These are phyloP conservation scores for Sarocladium strictum DNA, from an alignment of 2,329 filamentous ascomycete genomes.

Conservation along the genomic window DNA sequence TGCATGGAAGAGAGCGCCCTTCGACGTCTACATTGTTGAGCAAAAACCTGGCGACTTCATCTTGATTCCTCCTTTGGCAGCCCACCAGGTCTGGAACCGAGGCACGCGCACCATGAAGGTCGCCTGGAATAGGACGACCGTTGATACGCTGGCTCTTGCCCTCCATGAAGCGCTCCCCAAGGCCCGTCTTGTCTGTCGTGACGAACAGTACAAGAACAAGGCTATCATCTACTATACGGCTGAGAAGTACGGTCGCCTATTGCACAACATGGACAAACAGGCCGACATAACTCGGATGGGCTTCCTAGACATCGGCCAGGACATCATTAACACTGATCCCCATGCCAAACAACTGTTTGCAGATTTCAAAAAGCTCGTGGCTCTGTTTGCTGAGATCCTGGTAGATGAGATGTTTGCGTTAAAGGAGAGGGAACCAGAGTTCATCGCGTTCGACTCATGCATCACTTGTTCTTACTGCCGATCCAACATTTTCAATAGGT, in stretches of 20 bases:
- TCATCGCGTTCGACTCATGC: slow-evolving; percentile 78
- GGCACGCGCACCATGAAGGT: slow-evolving; percentile 96
- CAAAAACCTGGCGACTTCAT: slow-evolving; percentile 90
- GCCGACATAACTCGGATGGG: slow-evolving; percentile 38
- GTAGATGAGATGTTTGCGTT: slow-evolving; percentile 80
- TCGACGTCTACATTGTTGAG: slow-evolving; percentile 88
- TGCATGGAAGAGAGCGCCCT: slow-evolving; percentile 91
- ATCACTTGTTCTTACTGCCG: slow-evolving; percentile 95
- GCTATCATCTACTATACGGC: slow-evolving; percentile 88
- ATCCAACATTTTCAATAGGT: slow-evolving; percentile 95
- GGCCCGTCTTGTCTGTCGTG: slow-evolving; percentile 84
- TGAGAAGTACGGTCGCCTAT: slow-evolving; percentile 65
- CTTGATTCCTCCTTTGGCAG: slow-evolving; percentile 83
- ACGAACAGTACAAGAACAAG: slow-evolving; percentile 99
- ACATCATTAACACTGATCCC: slow-evolving; percentile 34
- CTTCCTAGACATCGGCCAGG: slow-evolving; percentile 41
- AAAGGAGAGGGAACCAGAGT: slow-evolving; percentile 67
- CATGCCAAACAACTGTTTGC: slow-evolving; percentile 64
- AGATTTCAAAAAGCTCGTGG: slow-evolving; percentile 78
- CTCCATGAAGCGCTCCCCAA: slow-evolving; percentile 82
- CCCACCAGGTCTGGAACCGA: slow-evolving; percentile 97
- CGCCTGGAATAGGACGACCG: slow-evolving; percentile 93
- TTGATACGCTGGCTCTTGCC: slow-evolving; percentile 83
- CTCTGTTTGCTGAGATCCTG: slow-evolving; percentile 70
- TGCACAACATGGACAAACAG: slow-evolving; percentile 47